Conservation (phyloP, 495 filamentous ascomycete species). For the Aspergillus bertholletiae region DNA sequence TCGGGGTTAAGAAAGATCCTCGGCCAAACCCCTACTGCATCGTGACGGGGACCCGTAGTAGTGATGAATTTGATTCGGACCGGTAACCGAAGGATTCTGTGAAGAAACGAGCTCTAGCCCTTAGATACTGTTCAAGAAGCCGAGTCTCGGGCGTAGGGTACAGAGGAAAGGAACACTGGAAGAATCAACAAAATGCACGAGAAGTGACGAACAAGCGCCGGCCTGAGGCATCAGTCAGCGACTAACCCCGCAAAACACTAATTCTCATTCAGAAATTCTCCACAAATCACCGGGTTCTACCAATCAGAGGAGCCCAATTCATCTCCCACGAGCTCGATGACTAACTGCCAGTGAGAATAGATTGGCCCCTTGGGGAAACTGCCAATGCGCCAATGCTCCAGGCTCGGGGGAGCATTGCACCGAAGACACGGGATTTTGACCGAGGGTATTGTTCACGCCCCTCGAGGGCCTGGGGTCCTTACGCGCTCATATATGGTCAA, state of each 20-base stretch:
- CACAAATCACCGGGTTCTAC: background rate
- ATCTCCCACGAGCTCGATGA: background rate
- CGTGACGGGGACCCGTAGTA: conserved; percentile 5
- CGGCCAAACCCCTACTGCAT: conserved; percentile 23
- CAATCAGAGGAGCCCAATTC: background rate
- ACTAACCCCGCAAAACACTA: conserved; percentile 19
- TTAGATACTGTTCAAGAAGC: conserved; percentile 1
- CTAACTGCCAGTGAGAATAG: background rate
- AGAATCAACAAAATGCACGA: conserved; percentile 8
- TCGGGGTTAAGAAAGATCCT: conserved; percentile 19
- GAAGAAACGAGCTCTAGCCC: background rate
- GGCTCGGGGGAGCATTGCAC: conserved; percentile 32
- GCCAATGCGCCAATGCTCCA: background rate
- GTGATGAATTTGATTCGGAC: background rate
- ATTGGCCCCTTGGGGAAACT: background rate
- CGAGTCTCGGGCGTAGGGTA: conserved; percentile 8
- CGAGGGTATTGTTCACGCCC: background rate
- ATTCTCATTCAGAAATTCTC: conserved; percentile 2
- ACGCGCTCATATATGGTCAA: conserved; percentile 2
- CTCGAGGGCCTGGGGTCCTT: background rate
- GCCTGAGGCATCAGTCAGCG: conserved; percentile 28
- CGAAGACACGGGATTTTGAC: conserved; percentile 21
- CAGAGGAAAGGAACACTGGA: conserved; percentile 16
- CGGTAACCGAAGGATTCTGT: background rate
- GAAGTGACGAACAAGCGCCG: conserved; percentile 7